These are phyloP conservation scores for Punica granatum DNA, from an alignment of 345 rosid genomes.

Conservation along the genomic window DNA sequence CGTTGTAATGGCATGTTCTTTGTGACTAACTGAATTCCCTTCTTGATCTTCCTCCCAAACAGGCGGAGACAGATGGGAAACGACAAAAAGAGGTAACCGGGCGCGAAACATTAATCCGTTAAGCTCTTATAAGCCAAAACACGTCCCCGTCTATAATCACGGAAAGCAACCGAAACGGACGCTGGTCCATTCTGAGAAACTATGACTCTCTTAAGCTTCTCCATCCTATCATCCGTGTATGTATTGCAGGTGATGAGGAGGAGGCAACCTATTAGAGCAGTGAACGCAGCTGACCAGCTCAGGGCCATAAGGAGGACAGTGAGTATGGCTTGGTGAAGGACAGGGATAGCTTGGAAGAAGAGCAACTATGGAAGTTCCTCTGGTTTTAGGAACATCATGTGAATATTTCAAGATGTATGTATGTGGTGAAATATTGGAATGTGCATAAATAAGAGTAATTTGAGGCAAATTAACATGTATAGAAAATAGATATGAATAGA, in stretches of 20 bases:
- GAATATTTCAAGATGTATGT: not conserved
- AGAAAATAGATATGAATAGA: too few relatives aligned
- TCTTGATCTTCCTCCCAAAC: not conserved
- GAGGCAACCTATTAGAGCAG: conserved; percentile 20
- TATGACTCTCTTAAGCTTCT: not conserved
- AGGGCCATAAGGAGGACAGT: conserved; percentile 44
- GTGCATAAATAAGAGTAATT: not conserved
- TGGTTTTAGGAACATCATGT: not conserved
- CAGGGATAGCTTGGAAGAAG: not conserved
- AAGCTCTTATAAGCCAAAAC: too few relatives aligned
- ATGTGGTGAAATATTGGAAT: not conserved
- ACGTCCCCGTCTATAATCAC: not conserved
- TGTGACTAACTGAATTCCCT: not conserved
- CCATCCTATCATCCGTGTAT: not conserved
- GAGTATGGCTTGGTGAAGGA: conserved; percentile 51
- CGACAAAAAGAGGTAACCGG: conserved; percentile 45
- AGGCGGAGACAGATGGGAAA: conserved; percentile 53
- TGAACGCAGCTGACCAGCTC: conserved; percentile 36
- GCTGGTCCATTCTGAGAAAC: not conserved
- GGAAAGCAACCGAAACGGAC: not conserved
- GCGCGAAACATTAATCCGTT: not conserved
- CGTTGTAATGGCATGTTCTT: not conserved
- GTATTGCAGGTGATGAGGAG: conserved; percentile 29
- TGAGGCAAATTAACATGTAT: not conserved
- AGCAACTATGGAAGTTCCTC: not conserved